Evolutionary conservation across 2,329 filamentous ascomycete species (phyloP), one percentile per base, ranked within the genome.

Genomic region (Neobulgaria alba): DNA sequence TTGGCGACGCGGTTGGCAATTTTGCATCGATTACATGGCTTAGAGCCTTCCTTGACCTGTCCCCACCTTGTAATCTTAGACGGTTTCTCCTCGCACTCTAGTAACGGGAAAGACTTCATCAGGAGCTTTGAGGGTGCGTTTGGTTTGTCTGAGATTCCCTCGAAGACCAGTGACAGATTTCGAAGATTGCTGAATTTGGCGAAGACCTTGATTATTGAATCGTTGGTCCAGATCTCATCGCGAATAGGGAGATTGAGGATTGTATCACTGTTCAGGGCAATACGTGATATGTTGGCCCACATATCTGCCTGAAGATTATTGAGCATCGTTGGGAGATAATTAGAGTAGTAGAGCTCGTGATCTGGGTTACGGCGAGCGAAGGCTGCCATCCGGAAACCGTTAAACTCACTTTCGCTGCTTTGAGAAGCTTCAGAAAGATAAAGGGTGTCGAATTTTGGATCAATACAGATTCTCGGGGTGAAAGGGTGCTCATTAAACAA

Each of bases 101-200:
- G 23, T 7, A 26, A 7, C 12, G 7, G 23, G 12, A 26, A 7
- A 12, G 23, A 26, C 7, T 7, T 26, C n/a, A n/a, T 26, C 12
- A 26, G 12, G 7, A 12, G 23, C 12, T 26, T 26, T 7, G 23
- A 7, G 23, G 12, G 7, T 26, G 23, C 23, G 12, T 12, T 26
- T 26, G 7, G 7, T 7, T 7, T 26, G 23, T 37, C 29, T 15
- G 15, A 15, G 14, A 7, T 14, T 7, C 7, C 8, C 17, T 35
- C 33, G 10, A 35, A 15, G 14, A 20, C 33, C 5, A 35, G 18
- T 2, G 17, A 9, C 12, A 20, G n/a, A 4, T 14, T 35, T 4
- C 14, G n/a, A 12, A 35, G 33, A 18, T 35, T 35, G 18, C 16
- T 35, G 33, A 35, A 35, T 10, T 35, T 35, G 14, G 33, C 21